Conservation (phyloP, 257 asterid species). For the Solanum dulcamara region DNA sequence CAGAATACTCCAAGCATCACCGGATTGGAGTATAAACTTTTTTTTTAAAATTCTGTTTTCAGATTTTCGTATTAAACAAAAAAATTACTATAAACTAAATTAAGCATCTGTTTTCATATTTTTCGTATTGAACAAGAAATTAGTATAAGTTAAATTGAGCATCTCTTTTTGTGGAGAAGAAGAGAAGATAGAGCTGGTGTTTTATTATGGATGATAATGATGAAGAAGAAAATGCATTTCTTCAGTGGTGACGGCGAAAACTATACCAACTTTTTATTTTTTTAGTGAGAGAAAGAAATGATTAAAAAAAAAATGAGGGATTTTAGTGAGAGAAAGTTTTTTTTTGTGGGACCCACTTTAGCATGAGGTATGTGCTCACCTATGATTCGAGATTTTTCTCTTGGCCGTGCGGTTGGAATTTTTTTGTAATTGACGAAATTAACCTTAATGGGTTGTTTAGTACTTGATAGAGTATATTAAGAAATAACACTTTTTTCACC, state of each 20-base stretch:
- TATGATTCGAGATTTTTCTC: not conserved
- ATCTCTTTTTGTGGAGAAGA: no score
- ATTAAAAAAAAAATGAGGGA: not conserved
- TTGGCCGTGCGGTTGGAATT: not conserved
- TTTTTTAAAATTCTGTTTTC: not conserved
- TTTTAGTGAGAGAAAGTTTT: not conserved
- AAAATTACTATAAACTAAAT: not conserved
- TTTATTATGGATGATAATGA: not conserved
- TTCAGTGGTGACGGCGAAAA: not conserved
- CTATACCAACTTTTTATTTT: not conserved
- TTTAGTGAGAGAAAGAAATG: not conserved
- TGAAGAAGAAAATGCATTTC: not conserved
- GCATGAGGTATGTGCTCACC: not conserved
- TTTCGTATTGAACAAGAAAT: not conserved
- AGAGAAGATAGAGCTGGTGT: not conserved
- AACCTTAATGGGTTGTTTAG: no score
- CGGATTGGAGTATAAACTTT: not conserved
- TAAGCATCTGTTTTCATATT: not conserved
- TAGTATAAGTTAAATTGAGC: not conserved
- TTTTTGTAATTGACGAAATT: not conserved
- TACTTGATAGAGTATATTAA: no score
- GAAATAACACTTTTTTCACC: no score
- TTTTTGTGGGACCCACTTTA: not conserved
- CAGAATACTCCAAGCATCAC: slow-evolving; percentile 80
- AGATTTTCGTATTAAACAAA: not conserved